Evolutionary conservation across 2,329 filamentous ascomycete genomes (phyloP), one percentile per base, ranked within the genome.

Genomic region (Rutstroemia sp.): DNA sequence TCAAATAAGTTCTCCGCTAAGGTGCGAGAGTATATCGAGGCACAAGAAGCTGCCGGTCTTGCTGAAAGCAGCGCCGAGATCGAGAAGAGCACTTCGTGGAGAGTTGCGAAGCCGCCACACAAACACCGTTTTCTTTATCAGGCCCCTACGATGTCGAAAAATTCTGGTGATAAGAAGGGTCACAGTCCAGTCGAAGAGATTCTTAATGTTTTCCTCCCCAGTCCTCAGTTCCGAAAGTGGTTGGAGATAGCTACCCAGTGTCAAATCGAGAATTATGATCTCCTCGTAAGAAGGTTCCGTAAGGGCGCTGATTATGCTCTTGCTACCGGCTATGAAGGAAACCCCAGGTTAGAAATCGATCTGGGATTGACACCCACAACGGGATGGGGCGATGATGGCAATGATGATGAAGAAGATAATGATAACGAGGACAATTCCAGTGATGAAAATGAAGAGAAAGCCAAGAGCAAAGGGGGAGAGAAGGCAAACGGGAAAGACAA

Each of bases 121-220:
- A 99, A 99, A 75, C 91, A 96, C 69, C 88, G 92, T 14, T 99
- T 87, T 70, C 77, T 96, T 2, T 99, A 94, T 72, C 80, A 89
- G 58, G 84, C 90, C 63, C 75, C 73, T 62, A 77, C 67, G 50
- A 72, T 25, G 10, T 73, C 53, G 60, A 71, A 48, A 48, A 47
- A 27, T 17, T 34, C 48, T 60, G 71, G 56, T 44, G 70, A 67
- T 58, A 67, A 62, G 51, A 67, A 63, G 61, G 72, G 77, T 46
- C 71, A 75, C 51, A 81, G 80, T 14, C 80, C 89, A 0, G 78
- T 95, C 58, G 82, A 86, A 54, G 89, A 95, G 69, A 77, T 99
- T 8, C 73, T 96, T 10, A 84, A 95, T 61, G 81, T 87, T 12
- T 80, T 97, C 55, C 78, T 99, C 17, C 92, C 94, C 0, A 95